Percentiles rank a stretch among this genome's conserved stretches.
Evolutionary conservation across 1,284 basidiomycete species (phyloP).

Genomic region (Stygiomarasmius scandens): DNA sequence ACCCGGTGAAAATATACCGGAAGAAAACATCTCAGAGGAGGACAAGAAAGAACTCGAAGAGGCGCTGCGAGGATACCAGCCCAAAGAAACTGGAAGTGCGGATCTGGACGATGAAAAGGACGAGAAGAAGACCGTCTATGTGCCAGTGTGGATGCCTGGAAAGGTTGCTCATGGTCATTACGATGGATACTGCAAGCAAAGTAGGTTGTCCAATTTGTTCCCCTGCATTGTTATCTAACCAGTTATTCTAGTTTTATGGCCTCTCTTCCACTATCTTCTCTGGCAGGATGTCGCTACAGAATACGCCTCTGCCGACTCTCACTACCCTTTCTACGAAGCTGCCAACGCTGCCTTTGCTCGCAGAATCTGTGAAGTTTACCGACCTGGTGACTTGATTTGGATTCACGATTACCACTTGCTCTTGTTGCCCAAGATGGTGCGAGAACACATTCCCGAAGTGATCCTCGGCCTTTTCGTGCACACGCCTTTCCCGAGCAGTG

Average conservation of each 20-base stretch:
- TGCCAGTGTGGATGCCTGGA: constrained; percentile 93
- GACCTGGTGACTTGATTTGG: constrained; percentile 90
- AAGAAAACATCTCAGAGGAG: constrained; percentile 53
- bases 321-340: constrained; percentile 84
- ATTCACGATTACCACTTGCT: constrained; percentile 94
- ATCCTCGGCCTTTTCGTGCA: constrained; percentile 94
- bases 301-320: constrained; percentile 78
- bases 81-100: constrained; percentile 49
- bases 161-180: constrained; percentile 92
- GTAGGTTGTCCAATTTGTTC: constrained; percentile 42
- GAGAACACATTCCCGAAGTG: constrained; percentile 77
- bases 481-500: constrained; percentile 96
- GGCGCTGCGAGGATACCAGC: constrained; percentile 59
- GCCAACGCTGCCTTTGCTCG: constrained; percentile 89
- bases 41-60: constrained; percentile 67
- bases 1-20: constrained; percentile 48
- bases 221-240: background rate
- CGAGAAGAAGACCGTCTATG: constrained; percentile 65
- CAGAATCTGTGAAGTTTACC: constrained; percentile 76
- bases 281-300: constrained; percentile 94
- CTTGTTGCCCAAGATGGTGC: constrained; percentile 85
- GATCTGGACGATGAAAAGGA: constrained; percentile 61
- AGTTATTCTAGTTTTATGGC: constrained; percentile 80
- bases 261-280: constrained; percentile 96
- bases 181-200: constrained; percentile 97